Percentiles rank a stretch among this genome's conserved stretches.
These are phyloP conservation scores for Fistulinella cinereoalba DNA, from an alignment of 1,284 basidiomycete genomes.

Conservation along the genomic window DNA sequence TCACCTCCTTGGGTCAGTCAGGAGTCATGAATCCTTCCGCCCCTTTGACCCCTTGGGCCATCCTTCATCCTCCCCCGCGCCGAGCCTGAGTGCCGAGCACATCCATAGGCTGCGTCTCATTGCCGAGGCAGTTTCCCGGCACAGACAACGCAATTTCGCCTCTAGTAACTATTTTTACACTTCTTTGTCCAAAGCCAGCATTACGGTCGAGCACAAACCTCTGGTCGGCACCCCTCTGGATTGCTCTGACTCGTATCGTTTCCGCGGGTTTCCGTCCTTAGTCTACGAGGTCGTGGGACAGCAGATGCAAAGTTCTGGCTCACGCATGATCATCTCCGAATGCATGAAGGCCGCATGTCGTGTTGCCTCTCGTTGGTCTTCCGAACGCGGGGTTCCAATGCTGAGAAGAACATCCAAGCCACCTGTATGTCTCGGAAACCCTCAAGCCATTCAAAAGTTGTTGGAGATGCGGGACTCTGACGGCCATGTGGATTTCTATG, in stretches of 20 bases:
- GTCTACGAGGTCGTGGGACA: constrained; percentile 41
- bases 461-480: constrained; percentile 40
- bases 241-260: constrained; percentile 39
- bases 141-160: constrained; percentile 20
- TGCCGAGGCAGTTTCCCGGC: constrained; percentile 21
- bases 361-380: constrained; percentile 71
- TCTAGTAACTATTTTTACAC: constrained; percentile 28
- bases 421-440: constrained; percentile 36
- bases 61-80: constrained; percentile 1
- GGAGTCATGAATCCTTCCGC: constrained; percentile 22
- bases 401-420: constrained; percentile 57
- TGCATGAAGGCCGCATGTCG: constrained; percentile 83
- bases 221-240: constrained; percentile 28
- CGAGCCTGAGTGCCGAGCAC: constrained; percentile 37
- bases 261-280: constrained; percentile 58
- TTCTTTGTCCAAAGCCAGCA: constrained; percentile 21
- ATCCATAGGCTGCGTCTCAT: constrained; percentile 32
- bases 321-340: constrained; percentile 69
- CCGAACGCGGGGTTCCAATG: constrained; percentile 60
- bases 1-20: constrained; percentile 38
- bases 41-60: constrained; percentile 42
- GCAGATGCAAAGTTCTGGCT: constrained; percentile 35
- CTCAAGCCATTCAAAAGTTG: constrained; percentile 36
- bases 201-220: constrained; percentile 29
- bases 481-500: constrained; percentile 42